phyloP scores from a whole-genome alignment of 208 protist genomes.

The Crithidia expoeki region DNA sequence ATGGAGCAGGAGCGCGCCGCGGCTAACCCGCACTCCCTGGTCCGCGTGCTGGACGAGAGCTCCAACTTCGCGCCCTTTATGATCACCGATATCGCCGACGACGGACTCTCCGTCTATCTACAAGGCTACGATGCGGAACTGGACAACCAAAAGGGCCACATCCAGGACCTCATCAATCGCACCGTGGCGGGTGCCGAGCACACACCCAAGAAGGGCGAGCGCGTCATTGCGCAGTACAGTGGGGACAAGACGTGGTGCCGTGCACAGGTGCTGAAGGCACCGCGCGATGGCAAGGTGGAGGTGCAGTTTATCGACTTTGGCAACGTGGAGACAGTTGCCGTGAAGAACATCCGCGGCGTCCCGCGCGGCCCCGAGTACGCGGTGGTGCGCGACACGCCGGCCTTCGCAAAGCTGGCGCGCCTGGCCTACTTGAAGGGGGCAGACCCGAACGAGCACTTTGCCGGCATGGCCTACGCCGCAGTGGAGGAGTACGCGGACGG shows the following conservation, averaged over 20 bases:
- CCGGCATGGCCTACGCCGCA: constrained; percentile 47
- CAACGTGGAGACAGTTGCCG: constrained; percentile 58
- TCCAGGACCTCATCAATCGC: constrained; percentile 68
- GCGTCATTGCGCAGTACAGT: constrained; percentile 75
- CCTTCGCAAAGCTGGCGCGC: constrained; percentile 60
- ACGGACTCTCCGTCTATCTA: constrained; percentile 80
- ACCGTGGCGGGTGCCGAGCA: constrained; percentile 34
- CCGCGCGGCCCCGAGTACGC: constrained; percentile 76
- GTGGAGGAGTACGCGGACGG: constrained; percentile 77
- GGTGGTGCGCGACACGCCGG: constrained; percentile 61
- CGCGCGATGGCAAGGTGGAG: constrained; percentile 42
- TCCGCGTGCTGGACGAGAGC: constrained; percentile 52
- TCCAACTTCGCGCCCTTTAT: constrained; percentile 48
- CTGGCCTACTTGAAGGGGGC: constrained; percentile 78
- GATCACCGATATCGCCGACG: constrained; percentile 72
- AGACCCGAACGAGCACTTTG: constrained; percentile 45
- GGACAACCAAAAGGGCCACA: constrained; percentile 42
- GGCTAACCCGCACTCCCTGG: constrained; percentile 34
- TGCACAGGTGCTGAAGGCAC: constrained; percentile 62
- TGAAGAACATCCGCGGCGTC: constrained; percentile 67
- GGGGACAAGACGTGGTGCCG: constrained; percentile 85
- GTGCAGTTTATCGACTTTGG: constrained; percentile 92
- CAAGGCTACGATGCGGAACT: constrained; percentile 51
- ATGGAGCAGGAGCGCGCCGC: constrained; percentile 60
- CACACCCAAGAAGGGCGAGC: constrained; percentile 67